Conservation (phyloP, 169 alveolate species). For the Sarcocystis neurona region DNA sequence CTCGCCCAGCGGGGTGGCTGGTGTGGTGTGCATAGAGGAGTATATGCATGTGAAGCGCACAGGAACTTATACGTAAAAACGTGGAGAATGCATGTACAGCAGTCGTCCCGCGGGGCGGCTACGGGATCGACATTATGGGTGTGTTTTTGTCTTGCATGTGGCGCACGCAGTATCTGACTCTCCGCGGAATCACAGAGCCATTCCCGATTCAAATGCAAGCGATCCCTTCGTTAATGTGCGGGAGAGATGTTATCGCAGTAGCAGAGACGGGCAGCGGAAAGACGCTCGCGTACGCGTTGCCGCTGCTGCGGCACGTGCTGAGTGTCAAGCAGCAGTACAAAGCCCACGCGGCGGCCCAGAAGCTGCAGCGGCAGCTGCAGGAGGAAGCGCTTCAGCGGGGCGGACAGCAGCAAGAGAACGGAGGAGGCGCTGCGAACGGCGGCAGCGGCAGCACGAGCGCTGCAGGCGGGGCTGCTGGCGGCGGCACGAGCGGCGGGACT, state of each 20-base stretch:
- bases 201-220: constrained; percentile 96
- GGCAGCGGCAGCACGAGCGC: not conserved
- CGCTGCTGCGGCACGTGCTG: constrained; percentile 93
- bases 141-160: no score
- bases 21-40: no score
- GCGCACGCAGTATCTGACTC: constrained; percentile 80
- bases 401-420: constrained; percentile 30
- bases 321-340: constrained; percentile 88
- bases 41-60: no score
- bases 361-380: not conserved
- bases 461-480: not conserved
- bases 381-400: constrained; percentile 39
- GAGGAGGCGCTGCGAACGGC: constrained; percentile 22
- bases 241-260: constrained; percentile 96
- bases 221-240: constrained; percentile 93
- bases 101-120: no score
- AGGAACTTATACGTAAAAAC: not conserved
- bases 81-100: no score
- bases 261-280: constrained; percentile 99
- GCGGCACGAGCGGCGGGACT: not conserved
- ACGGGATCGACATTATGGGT: no score
- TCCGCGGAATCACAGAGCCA: constrained; percentile 90
- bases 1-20: no score
- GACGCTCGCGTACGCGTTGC: constrained; percentile 97
- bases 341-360: constrained; percentile 52